Base-by-base conservation (phyloP, 2,329 filamentous ascomycete genomes). In the Colletotrichum salicis region DNA sequence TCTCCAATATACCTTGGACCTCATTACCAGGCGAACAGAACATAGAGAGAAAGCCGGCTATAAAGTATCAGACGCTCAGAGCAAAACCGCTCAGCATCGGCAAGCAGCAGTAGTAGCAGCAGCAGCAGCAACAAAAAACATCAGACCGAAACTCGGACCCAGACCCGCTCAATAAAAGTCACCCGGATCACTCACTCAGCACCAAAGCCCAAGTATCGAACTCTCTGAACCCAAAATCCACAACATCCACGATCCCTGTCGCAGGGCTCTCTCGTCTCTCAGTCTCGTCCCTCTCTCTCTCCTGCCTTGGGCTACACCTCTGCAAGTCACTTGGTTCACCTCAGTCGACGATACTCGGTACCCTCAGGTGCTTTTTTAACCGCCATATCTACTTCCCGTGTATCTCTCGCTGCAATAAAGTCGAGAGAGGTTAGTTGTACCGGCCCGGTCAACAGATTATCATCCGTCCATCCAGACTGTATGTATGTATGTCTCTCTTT, bases 231-330 rank as follows among this genome's bases (percentile, higher is more conserved):
- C 61, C 56, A 61, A 48, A 59, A 67, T 27, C 65, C 57, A 61
- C 31, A 61, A 68, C 68, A 67, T 33, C 52, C 64, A 61, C 35
- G 51, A 71, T 37, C 68, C 56, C 68, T 71, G 64, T 31, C 37
- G 31, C 37, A 12, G n/a, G 22, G 41, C n/a, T 22, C 57, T 51
- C 60, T 51, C 37, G 29, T 57, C n/a, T 65, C 37, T 7, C 37
- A 41, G 37, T 41, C 37, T 41, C 37, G 37, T 41, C 37, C 37
- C 37, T 41, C 31, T 65, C 41, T 65, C 41, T 12, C 8, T 54
- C 29, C 22, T 4, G 37, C 60, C 15, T 48, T 24, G 13, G 6
- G 45, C 37, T 29, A 24, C 24, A 27, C 15, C 37, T 54, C 15
- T 29, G 41, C 10, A 31, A 48, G 35, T 31, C 58, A 48, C 56